Percentiles rank a stretch among this genome's conserved stretches.
Conservation (phyloP, 2,329 filamentous ascomycete species). For the Alternaria metachromatica region DNA sequence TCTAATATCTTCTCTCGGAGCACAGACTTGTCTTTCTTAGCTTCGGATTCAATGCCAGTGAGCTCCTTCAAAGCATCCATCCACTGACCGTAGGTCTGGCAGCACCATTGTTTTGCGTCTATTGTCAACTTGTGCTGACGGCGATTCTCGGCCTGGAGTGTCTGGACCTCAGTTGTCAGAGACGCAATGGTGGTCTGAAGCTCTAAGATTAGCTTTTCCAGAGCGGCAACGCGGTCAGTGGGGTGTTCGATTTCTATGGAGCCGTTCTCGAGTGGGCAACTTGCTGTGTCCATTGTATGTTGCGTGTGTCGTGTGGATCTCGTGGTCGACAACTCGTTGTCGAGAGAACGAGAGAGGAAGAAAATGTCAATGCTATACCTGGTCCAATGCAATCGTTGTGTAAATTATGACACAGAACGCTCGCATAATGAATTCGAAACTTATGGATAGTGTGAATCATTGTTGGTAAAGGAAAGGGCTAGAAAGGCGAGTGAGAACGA, state of each 20-base stretch:
- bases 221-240: neutral
- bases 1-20: neutral
- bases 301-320: neutral
- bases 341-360: neutral
- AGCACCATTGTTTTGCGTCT: neutral
- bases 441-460: neutral
- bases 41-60: neutral
- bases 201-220: neutral
- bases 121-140: neutral
- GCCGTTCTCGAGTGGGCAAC: neutral
- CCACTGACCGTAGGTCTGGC: neutral
- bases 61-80: neutral
- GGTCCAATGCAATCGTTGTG: neutral
- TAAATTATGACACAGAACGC: neutral
- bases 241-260: neutral
- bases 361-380: neutral
- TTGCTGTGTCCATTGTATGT: neutral
- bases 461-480: neutral
- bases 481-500: neutral
- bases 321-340: neutral
- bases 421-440: neutral
- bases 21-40: neutral
- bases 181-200: neutral
- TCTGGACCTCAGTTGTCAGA: neutral
- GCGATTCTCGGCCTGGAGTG: neutral